Conservation (phyloP, 73 alveolate species). For the Tetrahymena elliotti region DNA sequence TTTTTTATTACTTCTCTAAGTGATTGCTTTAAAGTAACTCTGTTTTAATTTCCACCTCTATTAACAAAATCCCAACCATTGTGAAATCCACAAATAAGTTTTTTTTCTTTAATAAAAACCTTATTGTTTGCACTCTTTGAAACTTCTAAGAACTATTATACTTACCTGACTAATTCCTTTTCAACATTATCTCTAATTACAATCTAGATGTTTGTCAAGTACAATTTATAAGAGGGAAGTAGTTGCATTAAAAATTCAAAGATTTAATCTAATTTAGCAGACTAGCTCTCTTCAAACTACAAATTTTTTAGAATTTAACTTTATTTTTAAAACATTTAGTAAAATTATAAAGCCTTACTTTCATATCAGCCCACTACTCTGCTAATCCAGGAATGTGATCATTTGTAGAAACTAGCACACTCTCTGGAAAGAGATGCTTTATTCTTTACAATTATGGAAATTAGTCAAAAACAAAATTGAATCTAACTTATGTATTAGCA, state of each 20-base stretch:
- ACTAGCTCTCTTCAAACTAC: background rate
- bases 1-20: background rate
- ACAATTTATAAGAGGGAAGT: background rate
- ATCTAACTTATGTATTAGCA: background rate
- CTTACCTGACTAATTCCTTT: background rate
- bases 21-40: background rate
- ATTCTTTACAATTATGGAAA: background rate
- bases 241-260: background rate
- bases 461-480: background rate
- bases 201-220: background rate
- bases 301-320: too few species aligned
- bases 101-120: background rate
- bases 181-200: background rate
- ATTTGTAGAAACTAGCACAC: background rate
- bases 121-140: background rate
- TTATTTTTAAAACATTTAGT: background rate
- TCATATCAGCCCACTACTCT: background rate
- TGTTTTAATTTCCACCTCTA: background rate
- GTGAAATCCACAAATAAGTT: background rate
- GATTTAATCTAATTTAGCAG: background rate
- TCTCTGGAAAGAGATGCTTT: background rate
- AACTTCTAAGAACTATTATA: background rate
- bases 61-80: background rate
- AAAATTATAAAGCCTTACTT: background rate
- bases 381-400: background rate